Evolutionary conservation across 2,329 filamentous ascomycete genomes (phyloP), one percentile per base, ranked within the genome.

Genomic region (Exophiala oligosperma): DNA sequence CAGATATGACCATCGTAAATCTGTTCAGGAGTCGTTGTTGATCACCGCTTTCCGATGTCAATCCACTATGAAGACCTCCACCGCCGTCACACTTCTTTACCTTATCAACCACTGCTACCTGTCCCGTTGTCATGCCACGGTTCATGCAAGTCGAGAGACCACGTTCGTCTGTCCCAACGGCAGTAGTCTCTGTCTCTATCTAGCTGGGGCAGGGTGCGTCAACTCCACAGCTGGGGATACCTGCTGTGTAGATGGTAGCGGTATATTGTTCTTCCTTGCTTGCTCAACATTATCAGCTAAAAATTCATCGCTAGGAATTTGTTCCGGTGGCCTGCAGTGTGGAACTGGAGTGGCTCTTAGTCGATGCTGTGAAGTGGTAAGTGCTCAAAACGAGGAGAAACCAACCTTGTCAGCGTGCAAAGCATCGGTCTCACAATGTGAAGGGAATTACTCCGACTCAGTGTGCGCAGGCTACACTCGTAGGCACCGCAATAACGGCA

Each of bases 211-310:
- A 32, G 52, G 54, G 28, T 61, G 58, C 32, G 55, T 54, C 17
- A 46, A 61, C 41, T 23, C 51, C 26, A 55, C 28, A 14, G 47
- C 24, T 29, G 51, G 48, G 14, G 58, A 57, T 23, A 54, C 48
- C 32, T 61, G 58, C 28, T 61, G 58, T 46, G 48, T 47, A 6
- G 58, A 57, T 24, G 58, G 58, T 1, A 61, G 58, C 21, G 58
- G 58, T 57, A 48, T 43, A 44, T 26, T 32, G 17, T 7, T 23
- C n/a, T 40, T 26, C 4, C 21, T 12, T 38, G 21, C n/a, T 8
- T 29, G 21, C 26, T 23, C 40, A 11, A 43, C n/a, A 43, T 3
- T 17, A 50, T 5, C 43, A 9, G 28, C 12, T 35, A 14, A 48
- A 9, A 38, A 23, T 17, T 11, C 32, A 29, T 43, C 7, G 4